Conservation (phyloP, 441 rosid species). For the Gossypium gossypioides region DNA sequence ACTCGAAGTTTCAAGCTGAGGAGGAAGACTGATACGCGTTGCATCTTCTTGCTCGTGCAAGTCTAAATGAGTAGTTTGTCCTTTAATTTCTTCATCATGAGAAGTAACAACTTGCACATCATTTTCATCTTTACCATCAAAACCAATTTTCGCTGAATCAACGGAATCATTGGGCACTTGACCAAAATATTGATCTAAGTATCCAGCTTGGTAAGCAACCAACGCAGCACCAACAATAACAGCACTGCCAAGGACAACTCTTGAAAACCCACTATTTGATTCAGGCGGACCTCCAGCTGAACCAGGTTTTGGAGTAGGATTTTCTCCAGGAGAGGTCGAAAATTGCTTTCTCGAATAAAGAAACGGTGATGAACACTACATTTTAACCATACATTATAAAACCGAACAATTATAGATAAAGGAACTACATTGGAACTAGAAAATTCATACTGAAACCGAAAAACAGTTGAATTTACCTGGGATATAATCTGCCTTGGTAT, state of each 20-base stretch:
- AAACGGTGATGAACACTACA: conserved; percentile 30
- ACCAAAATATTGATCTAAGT: conserved; percentile 42
- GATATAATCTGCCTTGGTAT: conserved; percentile 36
- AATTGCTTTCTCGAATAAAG: conserved; percentile 42
- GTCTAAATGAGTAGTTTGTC: conserved; percentile 19
- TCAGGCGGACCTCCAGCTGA: conserved; percentile 22
- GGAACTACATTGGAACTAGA: background rate
- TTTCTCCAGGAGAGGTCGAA: conserved; percentile 36
- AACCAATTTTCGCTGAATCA: conserved; percentile 20
- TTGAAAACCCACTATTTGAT: conserved; percentile 30
- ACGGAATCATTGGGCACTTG: conserved; percentile 25
- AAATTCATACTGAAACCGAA: background rate
- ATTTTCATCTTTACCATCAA: conserved; percentile 20
- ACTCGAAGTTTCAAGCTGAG: conserved; percentile 27
- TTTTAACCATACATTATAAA: conserved; percentile 12
- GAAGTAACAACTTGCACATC: conserved; percentile 18
- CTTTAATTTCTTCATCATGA: conserved; percentile 25
- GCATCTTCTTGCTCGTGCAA: conserved; percentile 27
- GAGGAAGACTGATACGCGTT: conserved; percentile 18
- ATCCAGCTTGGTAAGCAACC: conserved; percentile 50
- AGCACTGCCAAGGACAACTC: conserved; percentile 40
- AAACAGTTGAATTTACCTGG: conserved; percentile 33
- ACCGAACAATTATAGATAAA: background rate
- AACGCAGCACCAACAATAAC: conserved; percentile 41
- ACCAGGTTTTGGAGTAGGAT: conserved; percentile 33